Evolutionary conservation across 768 basidiomycete genomes (phyloP).

Genomic region (Xerocomellus chrysenteron): DNA sequence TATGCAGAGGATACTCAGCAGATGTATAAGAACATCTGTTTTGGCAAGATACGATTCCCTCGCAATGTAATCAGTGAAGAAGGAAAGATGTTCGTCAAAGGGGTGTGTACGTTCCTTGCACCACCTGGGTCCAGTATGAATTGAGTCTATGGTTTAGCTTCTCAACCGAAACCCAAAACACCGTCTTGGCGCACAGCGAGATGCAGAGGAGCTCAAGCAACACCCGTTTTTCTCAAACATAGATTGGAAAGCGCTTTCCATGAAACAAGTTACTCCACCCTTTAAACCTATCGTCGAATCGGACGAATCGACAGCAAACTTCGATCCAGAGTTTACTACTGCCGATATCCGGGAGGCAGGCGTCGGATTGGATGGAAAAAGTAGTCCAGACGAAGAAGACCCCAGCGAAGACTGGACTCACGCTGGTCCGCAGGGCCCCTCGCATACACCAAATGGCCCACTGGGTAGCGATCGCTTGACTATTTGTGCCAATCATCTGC

Average conservation of each 20-base stretch:
- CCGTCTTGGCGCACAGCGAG: slow-evolving; percentile 86
- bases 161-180: slow-evolving; percentile 98
- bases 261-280: slow-evolving; percentile 90
- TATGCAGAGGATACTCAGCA: slow-evolving; percentile 99
- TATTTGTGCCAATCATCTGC: slow-evolving; percentile 10
- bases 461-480: slow-evolving; percentile 56
- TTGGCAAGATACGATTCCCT: slow-evolving; percentile 98
- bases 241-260: slow-evolving; percentile 86
- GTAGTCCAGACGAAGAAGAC: slow-evolving; percentile 54
- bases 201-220: slow-evolving; percentile 92
- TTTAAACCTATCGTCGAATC: slow-evolving; percentile 98
- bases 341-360: slow-evolving; percentile 82
- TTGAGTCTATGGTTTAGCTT: slow-evolving; percentile 53
- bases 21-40: slow-evolving; percentile 99
- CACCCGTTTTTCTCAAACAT: slow-evolving; percentile 91
- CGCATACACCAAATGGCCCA: slow-evolving; percentile 75
- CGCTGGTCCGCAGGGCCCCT: slow-evolving; percentile 31
- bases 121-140: slow-evolving; percentile 10
- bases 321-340: slow-evolving; percentile 96
- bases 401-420: slow-evolving; percentile 61
- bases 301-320: slow-evolving; percentile 97
- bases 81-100: slow-evolving; percentile 98
- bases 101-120: slow-evolving; percentile 55
- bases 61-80: slow-evolving; percentile 96
- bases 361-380: slow-evolving; percentile 47